A percentile compares a stretch with the other conserved stretches of the same genome.
Evolutionary conservation across 768 basidiomycete genomes (phyloP).

Genomic region (Lactarius sp.): DNA sequence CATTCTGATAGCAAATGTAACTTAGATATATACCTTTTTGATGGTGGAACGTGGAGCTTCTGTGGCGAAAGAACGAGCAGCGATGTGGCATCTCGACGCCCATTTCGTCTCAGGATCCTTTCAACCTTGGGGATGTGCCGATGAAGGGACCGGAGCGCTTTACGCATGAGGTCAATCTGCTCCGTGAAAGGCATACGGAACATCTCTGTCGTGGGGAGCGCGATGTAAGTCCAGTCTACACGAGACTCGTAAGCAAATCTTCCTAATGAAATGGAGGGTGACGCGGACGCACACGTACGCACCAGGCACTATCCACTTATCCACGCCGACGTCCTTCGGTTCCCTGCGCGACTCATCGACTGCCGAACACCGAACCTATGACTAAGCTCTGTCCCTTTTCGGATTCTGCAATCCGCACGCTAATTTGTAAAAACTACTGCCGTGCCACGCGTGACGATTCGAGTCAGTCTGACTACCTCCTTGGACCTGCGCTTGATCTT

Average conservation of each 20-base stretch:
- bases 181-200: slow-evolving; percentile 12
- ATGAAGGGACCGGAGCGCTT: slow-evolving; percentile 1
- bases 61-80: background rate
- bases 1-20: background rate
- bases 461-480: slow-evolving; percentile 1
- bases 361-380: no score
- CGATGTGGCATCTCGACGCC: background rate
- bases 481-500: slow-evolving; percentile 16
- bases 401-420: no score
- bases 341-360: slow-evolving; percentile 2
- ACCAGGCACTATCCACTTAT: slow-evolving; percentile 20
- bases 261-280: background rate
- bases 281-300: background rate
- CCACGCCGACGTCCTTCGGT: slow-evolving; percentile 10
- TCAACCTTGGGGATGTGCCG: background rate
- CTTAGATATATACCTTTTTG: background rate
- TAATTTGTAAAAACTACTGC: no score
- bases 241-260: no score
- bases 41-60: no score
- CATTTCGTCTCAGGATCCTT: background rate
- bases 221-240: slow-evolving; percentile 21
- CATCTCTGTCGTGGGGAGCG: slow-evolving; percentile 2
- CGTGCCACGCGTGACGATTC: slow-evolving; percentile 18
- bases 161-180: slow-evolving; percentile 9
- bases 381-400: no score